Evolutionary conservation across 2,329 filamentous ascomycete species (phyloP).

Genomic region (Phoma sp.): DNA sequence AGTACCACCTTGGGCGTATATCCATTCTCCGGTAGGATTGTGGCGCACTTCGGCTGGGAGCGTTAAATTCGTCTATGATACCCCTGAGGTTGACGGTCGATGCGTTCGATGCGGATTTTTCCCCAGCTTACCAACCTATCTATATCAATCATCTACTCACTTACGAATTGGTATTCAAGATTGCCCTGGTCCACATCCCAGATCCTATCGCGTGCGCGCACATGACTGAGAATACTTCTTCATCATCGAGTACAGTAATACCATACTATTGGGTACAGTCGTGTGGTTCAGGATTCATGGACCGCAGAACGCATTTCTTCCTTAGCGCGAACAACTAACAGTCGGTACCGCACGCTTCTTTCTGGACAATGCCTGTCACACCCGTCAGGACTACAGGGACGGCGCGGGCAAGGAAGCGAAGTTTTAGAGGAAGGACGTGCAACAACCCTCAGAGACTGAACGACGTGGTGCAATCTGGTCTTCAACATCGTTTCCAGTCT

Average conservation of each 20-base stretch:
- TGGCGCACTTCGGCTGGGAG: constrained; percentile 31
- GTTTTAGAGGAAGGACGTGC: constrained; percentile 24
- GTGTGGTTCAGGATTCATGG: constrained; percentile 41
- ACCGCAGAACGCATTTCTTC: constrained; percentile 42
- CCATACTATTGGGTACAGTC: constrained; percentile 39
- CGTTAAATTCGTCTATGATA: constrained; percentile 26
- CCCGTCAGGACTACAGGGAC: neutral
- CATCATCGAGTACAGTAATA: constrained; percentile 51
- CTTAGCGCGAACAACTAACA: constrained; percentile 42
- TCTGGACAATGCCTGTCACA: constrained; percentile 19
- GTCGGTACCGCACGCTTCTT: constrained; percentile 26
- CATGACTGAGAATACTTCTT: constrained; percentile 58
- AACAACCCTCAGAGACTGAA: constrained; percentile 32
- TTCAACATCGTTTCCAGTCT: constrained; percentile 54
- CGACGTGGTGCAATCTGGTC: constrained; percentile 38
- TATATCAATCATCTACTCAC: constrained; percentile 59
- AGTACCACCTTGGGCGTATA: constrained; percentile 9
- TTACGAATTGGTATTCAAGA: constrained; percentile 53
- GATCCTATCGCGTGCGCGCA: constrained; percentile 51
- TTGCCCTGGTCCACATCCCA: constrained; percentile 54
- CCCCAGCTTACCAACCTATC: constrained; percentile 61
- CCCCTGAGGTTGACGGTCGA: constrained; percentile 45
- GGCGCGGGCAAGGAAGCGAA: constrained; percentile 15
- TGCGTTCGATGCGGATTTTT: constrained; percentile 63
- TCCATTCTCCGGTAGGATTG: neutral